Conservation (phyloP, 768 basidiomycete species). For the Hydnum rufescens region DNA sequence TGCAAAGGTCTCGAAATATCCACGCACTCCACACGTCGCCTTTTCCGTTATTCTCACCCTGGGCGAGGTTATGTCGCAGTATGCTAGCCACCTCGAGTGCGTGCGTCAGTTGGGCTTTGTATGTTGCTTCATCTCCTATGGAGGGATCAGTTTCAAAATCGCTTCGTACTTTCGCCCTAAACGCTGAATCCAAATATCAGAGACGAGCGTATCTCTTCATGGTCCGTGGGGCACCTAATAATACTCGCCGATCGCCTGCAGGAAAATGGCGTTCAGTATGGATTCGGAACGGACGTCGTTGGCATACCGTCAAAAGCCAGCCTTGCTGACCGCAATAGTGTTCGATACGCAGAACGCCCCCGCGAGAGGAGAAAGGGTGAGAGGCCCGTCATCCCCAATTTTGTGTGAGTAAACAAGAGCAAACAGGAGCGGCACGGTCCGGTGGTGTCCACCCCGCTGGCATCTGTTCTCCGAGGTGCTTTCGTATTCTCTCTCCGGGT, state of each 20-base stretch:
- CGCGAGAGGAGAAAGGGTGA: conserved; percentile 37
- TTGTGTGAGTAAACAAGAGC: too few relatives aligned
- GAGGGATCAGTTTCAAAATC: conserved; percentile 29
- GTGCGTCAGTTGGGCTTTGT: conserved; percentile 35
- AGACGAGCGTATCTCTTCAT: not conserved
- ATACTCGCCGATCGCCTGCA: conserved; percentile 30
- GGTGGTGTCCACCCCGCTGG: too few relatives aligned
- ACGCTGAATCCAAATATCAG: conserved; percentile 28
- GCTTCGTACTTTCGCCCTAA: conserved; percentile 43
- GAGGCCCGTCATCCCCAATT: too few relatives aligned
- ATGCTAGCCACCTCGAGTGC: conserved; percentile 55
- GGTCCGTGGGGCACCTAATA: not conserved
- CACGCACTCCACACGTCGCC: conserved; percentile 38
- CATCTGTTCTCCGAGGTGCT: too few relatives aligned
- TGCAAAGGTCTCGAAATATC: not conserved
- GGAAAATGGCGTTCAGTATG: conserved; percentile 1
- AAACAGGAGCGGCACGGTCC: too few relatives aligned
- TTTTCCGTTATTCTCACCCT: conserved; percentile 31
- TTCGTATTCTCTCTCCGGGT: too few relatives aligned
- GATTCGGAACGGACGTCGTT: conserved; percentile 14
- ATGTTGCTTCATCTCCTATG: conserved; percentile 27
- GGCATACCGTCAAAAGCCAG: conserved; percentile 41
- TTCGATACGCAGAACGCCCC: conserved; percentile 56
- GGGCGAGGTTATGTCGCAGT: conserved; percentile 68
- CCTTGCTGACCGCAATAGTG: conserved; percentile 44